Evolutionary conservation across 2,329 filamentous ascomycete genomes (phyloP).

Genomic region (Grosmannia penicillata): DNA sequence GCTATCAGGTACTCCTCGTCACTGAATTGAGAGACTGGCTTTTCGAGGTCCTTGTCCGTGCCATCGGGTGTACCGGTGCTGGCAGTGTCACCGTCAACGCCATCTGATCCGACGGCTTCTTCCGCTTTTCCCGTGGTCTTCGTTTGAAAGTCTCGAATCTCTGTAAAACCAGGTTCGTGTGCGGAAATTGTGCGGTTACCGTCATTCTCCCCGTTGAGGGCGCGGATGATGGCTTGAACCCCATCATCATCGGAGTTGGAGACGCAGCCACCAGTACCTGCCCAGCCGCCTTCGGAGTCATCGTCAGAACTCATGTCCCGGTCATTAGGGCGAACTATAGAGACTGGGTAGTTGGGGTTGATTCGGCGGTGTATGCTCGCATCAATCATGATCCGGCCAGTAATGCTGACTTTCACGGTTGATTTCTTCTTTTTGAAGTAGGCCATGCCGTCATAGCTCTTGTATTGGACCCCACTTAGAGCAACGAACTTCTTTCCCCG

Average conservation of each 20-base stretch:
- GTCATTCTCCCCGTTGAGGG: too few relatives aligned
- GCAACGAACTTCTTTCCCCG: conserved; percentile 74
- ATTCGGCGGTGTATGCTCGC: conserved; percentile 68
- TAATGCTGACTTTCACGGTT: conserved; percentile 68
- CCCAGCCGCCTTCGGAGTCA: conserved; percentile 25
- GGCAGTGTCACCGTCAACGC: too few relatives aligned
- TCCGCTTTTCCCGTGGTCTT: too few relatives aligned
- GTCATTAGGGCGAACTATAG: conserved; percentile 58
- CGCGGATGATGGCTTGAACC: too few relatives aligned
- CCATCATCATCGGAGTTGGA: conserved; percentile 23
- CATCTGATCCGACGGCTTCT: conserved; percentile 17
- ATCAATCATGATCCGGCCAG: conserved; percentile 80
- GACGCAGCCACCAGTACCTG: conserved; percentile 18
- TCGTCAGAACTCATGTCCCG: conserved; percentile 37
- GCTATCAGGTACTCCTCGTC: conserved; percentile 77
- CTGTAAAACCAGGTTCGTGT: too few relatives aligned
- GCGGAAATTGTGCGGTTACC: too few relatives aligned
- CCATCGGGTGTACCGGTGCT: not conserved
- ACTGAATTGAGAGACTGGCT: conserved; percentile 42
- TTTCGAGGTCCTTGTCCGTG: conserved; percentile 16
- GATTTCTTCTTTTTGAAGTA: conserved; percentile 70
- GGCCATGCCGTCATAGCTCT: conserved; percentile 67
- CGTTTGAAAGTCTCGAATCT: too few relatives aligned
- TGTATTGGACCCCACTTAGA: conserved; percentile 73
- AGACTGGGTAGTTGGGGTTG: conserved; percentile 74